Evolutionary conservation across 2,329 filamentous ascomycete species (phyloP), one percentile per base, ranked within the genome.

Genomic region (Diaporthe vaccinii): DNA sequence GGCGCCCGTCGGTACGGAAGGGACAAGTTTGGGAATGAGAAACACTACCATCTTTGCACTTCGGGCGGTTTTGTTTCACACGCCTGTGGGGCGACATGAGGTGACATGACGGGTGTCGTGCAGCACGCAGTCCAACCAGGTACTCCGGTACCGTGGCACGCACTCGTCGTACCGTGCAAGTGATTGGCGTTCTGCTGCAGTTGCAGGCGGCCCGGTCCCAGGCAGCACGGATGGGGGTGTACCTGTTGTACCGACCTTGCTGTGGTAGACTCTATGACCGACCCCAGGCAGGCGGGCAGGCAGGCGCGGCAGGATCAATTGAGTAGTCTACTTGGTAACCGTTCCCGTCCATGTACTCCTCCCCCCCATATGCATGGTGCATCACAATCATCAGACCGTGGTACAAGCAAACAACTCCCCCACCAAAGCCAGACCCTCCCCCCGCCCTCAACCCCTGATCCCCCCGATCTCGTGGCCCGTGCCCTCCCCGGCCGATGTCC

Each of bases 401-500:
- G 36, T 65, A 46, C 61, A 49, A 67, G 41, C 61, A 49, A 36
- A 51, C 41, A 51, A 28, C 31, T n/a, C 31, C 44, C 44, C 44
- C 44, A 28, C 36, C 39, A 31, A 7, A 17, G n/a, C 22, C 34
- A 36, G 34, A 36, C 25, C 59, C 59, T 14, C n/a, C 58, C 36
- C 36, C 53, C 58, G n/a, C 36, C n/a, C 14, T 44, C 58, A 15
- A 67, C 46, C 65, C 31, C 62, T 53, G 49, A 28, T 17, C 49
- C n/a, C 46, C 31, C 65, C 65, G 55, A 53, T 55, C 65, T 53
- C 25, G 10, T 69, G 65, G 65, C 65, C 65, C 65, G 65, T 69
- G 65, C 49, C n/a, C 34, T 28, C 65, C 34, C 34, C 49, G 65
- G 65, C 65, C 65, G 49, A 69, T 69, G 65, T 69, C 49, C 65